A percentile compares a stretch with the other conserved stretches of the same genome.
phyloP scores from a whole-genome alignment of 2,329 filamentous ascomycete species.

The Colletotrichum ledebouriae region DNA sequence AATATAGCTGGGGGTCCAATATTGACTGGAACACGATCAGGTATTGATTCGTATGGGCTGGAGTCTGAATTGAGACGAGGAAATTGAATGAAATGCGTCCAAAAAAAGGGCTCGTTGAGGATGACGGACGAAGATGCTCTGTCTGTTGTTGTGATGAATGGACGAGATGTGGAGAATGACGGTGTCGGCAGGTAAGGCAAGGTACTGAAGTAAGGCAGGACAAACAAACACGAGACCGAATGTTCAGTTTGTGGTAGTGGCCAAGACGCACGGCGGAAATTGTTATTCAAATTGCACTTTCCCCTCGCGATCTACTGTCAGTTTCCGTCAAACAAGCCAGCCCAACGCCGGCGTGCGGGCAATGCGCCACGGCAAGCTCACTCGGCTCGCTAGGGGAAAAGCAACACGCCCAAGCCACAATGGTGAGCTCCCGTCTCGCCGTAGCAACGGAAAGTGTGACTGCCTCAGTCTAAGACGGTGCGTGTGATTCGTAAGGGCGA shows the following conservation, averaged over 20 bases:
- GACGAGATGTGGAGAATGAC: neutral
- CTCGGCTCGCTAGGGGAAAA: neutral
- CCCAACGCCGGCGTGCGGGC: slow-evolving; percentile 9
- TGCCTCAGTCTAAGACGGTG: slow-evolving; percentile 20
- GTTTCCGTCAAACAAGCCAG: slow-evolving; percentile 27
- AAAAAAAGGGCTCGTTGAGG: slow-evolving; percentile 13
- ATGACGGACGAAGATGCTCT: slow-evolving; percentile 19
- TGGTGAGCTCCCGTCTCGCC: slow-evolving; percentile 30
- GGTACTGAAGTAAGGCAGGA: neutral
- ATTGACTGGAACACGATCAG: slow-evolving; percentile 30
- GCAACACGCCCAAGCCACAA: slow-evolving; percentile 15
- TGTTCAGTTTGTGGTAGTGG: slow-evolving; percentile 3
- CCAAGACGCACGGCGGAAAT: slow-evolving; percentile 26
- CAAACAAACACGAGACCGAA: slow-evolving; percentile 2
- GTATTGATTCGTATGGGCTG: slow-evolving; percentile 22
- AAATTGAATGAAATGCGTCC: neutral
- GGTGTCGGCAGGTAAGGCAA: neutral
- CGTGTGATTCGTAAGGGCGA: slow-evolving; percentile 10
- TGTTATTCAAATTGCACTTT: slow-evolving; percentile 37
- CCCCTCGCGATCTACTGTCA: slow-evolving; percentile 25
- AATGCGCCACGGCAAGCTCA: slow-evolving; percentile 28
- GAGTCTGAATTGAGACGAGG: slow-evolving; percentile 18
- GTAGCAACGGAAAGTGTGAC: slow-evolving; percentile 22
- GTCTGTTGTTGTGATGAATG: slow-evolving; percentile 4
- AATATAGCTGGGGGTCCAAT: slow-evolving; percentile 25